A percentile compares a stretch with the other conserved stretches of the same genome.
Evolutionary conservation across 1,284 basidiomycete genomes (phyloP).

Genomic region (Ceratobasidium sp.): DNA sequence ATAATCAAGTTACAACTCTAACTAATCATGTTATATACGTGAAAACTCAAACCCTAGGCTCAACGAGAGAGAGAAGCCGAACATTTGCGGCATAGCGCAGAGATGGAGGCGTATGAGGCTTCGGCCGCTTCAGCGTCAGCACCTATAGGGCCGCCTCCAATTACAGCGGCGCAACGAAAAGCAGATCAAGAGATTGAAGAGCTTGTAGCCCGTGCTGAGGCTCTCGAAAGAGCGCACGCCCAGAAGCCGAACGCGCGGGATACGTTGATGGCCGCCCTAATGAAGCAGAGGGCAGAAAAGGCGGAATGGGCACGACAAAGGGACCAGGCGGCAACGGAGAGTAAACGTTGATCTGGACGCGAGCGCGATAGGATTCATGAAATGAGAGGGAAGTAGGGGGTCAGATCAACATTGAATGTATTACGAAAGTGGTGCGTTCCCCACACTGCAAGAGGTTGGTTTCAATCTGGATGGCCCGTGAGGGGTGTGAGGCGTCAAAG

Average conservation of each 20-base stretch:
- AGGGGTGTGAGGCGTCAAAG: no score
- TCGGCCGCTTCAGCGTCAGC: neutral
- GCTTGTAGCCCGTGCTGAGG: constrained; percentile 33
- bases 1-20: neutral
- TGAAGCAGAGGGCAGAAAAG: constrained; percentile 41
- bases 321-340: neutral
- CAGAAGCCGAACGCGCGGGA: constrained; percentile 31
- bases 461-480: no score
- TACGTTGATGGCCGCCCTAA: constrained; percentile 34
- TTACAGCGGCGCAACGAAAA: constrained; percentile 18
- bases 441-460: neutral
- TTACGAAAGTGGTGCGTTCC: neutral
- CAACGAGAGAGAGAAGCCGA: constrained; percentile 32
- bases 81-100: constrained; percentile 15
- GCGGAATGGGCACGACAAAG: constrained; percentile 41
- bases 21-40: neutral
- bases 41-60: neutral
- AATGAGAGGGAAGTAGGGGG: neutral
- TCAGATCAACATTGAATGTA: neutral
- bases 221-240: constrained; percentile 23
- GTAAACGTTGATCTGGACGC: neutral
- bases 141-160: constrained; percentile 23
- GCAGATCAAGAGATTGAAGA: constrained; percentile 31
- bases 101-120: constrained; percentile 22
- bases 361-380: neutral